phyloP scores from a whole-genome alignment of 164 flowering plant genomes.

The Tetracentron sinense region DNA sequence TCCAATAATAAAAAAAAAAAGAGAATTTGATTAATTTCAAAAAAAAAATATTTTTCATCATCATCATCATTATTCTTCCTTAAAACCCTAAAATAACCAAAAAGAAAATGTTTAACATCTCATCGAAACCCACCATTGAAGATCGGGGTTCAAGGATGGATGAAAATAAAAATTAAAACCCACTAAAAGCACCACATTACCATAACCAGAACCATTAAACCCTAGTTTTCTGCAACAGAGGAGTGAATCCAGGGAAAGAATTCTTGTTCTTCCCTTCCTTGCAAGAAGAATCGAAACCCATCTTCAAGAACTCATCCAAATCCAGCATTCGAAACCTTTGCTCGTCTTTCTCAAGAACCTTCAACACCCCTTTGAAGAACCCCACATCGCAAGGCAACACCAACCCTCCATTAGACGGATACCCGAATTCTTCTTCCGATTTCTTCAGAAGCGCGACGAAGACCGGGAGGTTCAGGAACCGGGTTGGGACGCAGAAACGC shows the following conservation, averaged over 20 bases:
- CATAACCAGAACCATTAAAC: too few relatives aligned
- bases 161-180: too few relatives aligned
- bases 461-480: constrained; percentile 34
- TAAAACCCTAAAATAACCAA: too few relatives aligned
- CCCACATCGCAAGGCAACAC: constrained; percentile 37
- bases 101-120: too few relatives aligned
- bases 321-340: constrained; percentile 15
- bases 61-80: too few relatives aligned
- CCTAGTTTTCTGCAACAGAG: constrained; percentile 24
- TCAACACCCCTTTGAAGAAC: constrained; percentile 29
- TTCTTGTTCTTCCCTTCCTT: constrained; percentile 11
- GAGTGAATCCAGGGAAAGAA: constrained; percentile 17
- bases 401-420: constrained; percentile 25
- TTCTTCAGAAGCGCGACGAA: constrained; percentile 25
- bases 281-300: constrained; percentile 26
- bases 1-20: too few relatives aligned
- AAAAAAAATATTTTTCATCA: too few relatives aligned
- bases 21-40: too few relatives aligned
- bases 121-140: too few relatives aligned
- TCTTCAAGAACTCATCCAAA: constrained; percentile 30
- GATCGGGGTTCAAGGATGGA: too few relatives aligned
- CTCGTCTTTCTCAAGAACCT: constrained; percentile 28
- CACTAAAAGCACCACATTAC: too few relatives aligned
- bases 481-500: constrained; percentile 35
- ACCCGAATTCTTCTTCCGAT: constrained; percentile 41